Evolutionary conservation across 106 monocot genomes (phyloP), one percentile per base, ranked within the genome.

Genomic region (Dactylorhiza incarnata): DNA sequence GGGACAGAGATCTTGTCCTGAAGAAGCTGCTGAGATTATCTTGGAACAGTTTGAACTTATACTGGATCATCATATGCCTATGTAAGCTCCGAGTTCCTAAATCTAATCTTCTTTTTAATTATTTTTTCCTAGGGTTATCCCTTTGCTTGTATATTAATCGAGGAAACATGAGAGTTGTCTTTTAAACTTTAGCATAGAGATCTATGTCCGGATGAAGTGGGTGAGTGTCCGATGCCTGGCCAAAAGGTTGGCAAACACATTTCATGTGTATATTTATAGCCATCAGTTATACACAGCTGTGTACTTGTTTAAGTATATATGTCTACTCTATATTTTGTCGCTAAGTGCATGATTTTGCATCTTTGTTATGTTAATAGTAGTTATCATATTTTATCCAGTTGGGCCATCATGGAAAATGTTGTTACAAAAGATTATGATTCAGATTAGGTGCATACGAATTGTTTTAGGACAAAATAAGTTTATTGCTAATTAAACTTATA

Each of bases 21-120:
- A 22, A 72, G 49, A 72, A 72, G 48, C 49, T 49, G 14, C 48
- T 72, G 49, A 49, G 20, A 20, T 72, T 72, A 22, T 72, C 48
- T 72, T 72, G 49, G 49, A 72, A 49, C 72, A 72, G 49, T 72
- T 72, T 9, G 49, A 72, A 23, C 48, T 49, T 49, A 49, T 72
- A 49, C 12, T 72, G 72, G 72, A 72, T 49, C 72, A 72, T 24
- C 43, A 72, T 72, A 48, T 20, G 44, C 72, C 49, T 49, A 72
- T 72, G 72, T 72, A 72, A 72, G 72, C 20, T 49, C 47, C 49
- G 19, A 48, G 6, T 72, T 49, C 3, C 19, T n/a, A 48, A 48
- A 19, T 71, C 15, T 48, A 13, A 48, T 71, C 9, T 68, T 44
- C 4, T 48, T 48, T 69, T 5, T 7, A 5, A 29, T 66, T 66